A percentile compares a stretch with the other conserved stretches of the same genome.
Conservation (phyloP, 2,329 filamentous ascomycete genomes). For the Talaromyces amestolkiae region DNA sequence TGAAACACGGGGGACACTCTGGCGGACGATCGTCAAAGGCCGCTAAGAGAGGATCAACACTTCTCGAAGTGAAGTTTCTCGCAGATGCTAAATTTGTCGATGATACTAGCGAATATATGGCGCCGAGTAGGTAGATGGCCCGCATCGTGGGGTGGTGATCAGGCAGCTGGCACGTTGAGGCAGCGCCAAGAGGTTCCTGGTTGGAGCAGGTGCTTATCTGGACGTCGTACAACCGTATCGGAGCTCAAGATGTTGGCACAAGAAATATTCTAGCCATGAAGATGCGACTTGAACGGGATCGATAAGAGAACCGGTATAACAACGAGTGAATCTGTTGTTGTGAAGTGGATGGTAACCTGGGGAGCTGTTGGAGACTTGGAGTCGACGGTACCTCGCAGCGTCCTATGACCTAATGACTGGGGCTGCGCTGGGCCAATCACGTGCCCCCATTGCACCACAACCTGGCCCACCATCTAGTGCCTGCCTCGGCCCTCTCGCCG, state of each 20-base stretch:
- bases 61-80: conserved; percentile 56
- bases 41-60: conserved; percentile 65
- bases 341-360: background rate
- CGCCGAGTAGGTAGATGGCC: conserved; percentile 11
- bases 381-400: background rate
- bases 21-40: conserved; percentile 69
- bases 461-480: background rate
- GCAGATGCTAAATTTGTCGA: conserved; percentile 28
- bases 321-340: background rate
- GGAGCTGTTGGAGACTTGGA: background rate
- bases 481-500: background rate
- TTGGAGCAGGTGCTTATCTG: background rate
- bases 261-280: conserved; percentile 6
- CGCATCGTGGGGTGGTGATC: conserved; percentile 12
- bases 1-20: conserved; percentile 67
- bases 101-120: conserved; percentile 22
- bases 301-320: background rate
- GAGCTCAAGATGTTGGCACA: background rate
- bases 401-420: conserved; percentile 6
- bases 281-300: background rate
- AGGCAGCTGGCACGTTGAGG: conserved; percentile 2
- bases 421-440: background rate
- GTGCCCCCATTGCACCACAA: too few relatives aligned
- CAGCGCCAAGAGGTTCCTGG: conserved; percentile 2
- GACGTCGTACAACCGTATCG: background rate